Conservation (phyloP, 345 rosid genomes). For the Ailanthus altissimus region DNA sequence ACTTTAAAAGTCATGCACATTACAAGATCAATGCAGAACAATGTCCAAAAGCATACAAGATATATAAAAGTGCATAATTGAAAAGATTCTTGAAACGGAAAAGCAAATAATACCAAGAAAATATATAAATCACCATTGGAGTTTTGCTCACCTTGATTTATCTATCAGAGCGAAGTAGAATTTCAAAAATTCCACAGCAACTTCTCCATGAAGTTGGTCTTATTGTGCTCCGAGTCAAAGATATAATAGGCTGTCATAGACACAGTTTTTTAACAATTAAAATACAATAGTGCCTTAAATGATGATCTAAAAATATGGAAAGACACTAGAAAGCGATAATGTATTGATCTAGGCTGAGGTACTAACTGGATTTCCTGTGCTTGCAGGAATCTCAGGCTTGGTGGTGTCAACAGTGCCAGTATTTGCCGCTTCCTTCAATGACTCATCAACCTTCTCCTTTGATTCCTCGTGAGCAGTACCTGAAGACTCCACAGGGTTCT, state of each 20-base stretch:
- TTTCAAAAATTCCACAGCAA: slow-evolving; percentile 74
- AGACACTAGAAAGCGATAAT: background rate
- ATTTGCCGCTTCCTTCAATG: slow-evolving; percentile 10
- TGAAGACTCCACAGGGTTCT: slow-evolving; percentile 38
- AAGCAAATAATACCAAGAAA: background rate
- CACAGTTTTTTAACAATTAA: background rate
- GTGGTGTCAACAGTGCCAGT: slow-evolving; percentile 26
- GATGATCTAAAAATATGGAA: background rate
- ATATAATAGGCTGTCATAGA: slow-evolving; percentile 34
- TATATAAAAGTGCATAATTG: background rate
- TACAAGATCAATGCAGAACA: background rate
- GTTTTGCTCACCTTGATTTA: slow-evolving; percentile 22
- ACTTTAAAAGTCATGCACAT: background rate
- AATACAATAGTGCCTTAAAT: background rate
- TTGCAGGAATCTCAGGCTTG: slow-evolving; percentile 29
- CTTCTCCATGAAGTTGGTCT: slow-evolving; percentile 65
- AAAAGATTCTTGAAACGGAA: background rate
- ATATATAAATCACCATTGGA: background rate
- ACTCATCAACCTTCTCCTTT: slow-evolving; percentile 11
- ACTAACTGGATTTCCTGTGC: slow-evolving; percentile 48
- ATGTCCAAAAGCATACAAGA: background rate
- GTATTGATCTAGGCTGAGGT: background rate
- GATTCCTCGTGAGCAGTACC: slow-evolving; percentile 23
- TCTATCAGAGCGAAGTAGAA: slow-evolving; percentile 45
- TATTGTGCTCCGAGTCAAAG: slow-evolving; percentile 24